A percentile compares a stretch with the other conserved stretches of the same genome.
Evolutionary conservation across 768 basidiomycete species (phyloP).

Genomic region (Suillus luteus): DNA sequence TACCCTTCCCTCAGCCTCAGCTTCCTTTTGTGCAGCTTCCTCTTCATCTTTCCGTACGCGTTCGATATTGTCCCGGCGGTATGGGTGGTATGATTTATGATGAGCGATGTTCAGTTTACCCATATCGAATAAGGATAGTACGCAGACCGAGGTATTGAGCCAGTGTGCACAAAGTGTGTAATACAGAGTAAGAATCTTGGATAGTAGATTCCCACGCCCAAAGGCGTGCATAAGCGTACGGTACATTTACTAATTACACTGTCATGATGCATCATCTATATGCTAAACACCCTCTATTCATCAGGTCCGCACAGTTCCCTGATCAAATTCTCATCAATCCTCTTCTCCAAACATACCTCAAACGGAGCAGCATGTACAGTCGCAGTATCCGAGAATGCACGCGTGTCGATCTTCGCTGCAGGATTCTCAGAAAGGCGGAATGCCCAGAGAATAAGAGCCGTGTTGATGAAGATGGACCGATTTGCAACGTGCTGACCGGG

Average conservation of each 20-base stretch:
- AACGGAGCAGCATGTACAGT: constrained; percentile 62
- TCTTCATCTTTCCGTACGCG: constrained; percentile 81
- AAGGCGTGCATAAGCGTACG: too few species aligned
- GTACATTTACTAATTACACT: too few species aligned
- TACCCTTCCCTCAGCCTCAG: constrained; percentile 69
- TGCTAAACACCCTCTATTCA: background rate
- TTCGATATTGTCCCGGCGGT: constrained; percentile 82
- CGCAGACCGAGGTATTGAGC: constrained; percentile 7
- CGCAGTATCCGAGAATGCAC: constrained; percentile 60
- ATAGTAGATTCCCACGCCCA: too few species aligned
- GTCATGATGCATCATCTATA: too few species aligned
- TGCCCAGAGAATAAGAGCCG: constrained; percentile 62
- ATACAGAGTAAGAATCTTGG: too few species aligned
- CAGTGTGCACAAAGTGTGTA: too few species aligned
- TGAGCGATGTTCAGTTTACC: constrained; percentile 89
- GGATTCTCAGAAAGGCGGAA: constrained; percentile 55
- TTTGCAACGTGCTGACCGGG: constrained; percentile 51
- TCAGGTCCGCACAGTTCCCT: background rate
- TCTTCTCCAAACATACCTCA: constrained; percentile 51
- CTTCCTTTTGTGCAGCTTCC: constrained; percentile 66
- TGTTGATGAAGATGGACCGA: constrained; percentile 60
- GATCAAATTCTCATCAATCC: constrained; percentile 24
- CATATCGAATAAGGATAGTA: constrained; percentile 42
- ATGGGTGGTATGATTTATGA: constrained; percentile 90
- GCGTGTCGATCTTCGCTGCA: constrained; percentile 53